Evolutionary conservation across 805 yeast species (phyloP), one percentile per base, ranked within the genome.

Genomic region (Priceomyces haplophilus): DNA sequence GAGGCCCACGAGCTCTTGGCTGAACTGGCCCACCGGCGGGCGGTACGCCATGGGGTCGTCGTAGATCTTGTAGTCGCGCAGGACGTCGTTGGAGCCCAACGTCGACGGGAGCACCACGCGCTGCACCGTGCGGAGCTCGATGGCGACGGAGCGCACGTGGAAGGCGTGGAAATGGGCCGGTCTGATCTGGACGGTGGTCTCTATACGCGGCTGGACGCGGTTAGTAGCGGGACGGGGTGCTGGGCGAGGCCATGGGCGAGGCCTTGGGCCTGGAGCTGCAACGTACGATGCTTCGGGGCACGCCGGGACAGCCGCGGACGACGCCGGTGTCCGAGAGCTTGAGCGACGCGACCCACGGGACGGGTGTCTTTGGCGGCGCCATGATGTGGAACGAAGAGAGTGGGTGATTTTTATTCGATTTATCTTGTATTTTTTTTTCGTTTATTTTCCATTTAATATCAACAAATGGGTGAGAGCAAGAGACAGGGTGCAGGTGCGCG

Each of bases 261-360:
- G n/a, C n/a, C n/a, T n/a, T n/a, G n/a, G n/a, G n/a, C n/a, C 27
- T 7, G 27, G 27, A 11, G 7, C 11, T 31, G 4, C 2, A 10
- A 41, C 44, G 30, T 30, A 41, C 44, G 19, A 69, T 54, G 34
- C 75, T 80, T 40, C 79, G 72, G 1, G 83, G 79, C 1, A 82
- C 79, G 0, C 88, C 88, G 0, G 88, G 87, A 59, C 85, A 79
- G 2, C 88, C 88, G 38, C 73, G 63, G 1, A 82, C 78, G 0
- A 78, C 62, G n/a, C 79, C 68, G 21, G 69, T 65, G 37, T 75
- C 76, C 30, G 80, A 71, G 3, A 83, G 77, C 41, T 75, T 76
- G 37, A 82, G 52, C 47, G 62, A 49, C 7, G 60, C 64, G 17
- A 58, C 50, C 15, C 67, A 63, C 5, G 72, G 72, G 18, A 55